A percentile compares a stretch with the other conserved stretches of the same genome.
phyloP scores from a whole-genome alignment of 2,329 filamentous ascomycete genomes.

The Aspergillus neotritici region DNA sequence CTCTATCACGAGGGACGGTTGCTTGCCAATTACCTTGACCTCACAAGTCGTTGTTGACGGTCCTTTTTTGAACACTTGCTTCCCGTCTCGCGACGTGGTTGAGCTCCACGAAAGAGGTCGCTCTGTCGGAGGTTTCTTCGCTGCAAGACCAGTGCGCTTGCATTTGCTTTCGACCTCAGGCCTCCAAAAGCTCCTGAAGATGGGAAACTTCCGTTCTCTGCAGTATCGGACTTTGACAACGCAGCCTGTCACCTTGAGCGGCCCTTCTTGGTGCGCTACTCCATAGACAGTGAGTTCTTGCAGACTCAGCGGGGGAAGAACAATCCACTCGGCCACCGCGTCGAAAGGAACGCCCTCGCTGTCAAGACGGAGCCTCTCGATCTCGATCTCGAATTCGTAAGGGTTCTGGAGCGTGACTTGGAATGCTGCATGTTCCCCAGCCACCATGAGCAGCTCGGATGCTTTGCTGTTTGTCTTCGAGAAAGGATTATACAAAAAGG shows the following conservation, averaged over 20 bases:
- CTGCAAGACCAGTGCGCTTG: conserved; percentile 65
- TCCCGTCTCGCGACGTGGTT: conserved; percentile 33
- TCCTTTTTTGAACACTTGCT: conserved; percentile 28
- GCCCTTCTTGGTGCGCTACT: conserved; percentile 60
- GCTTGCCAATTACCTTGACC: conserved; percentile 70
- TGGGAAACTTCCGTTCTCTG: conserved; percentile 73
- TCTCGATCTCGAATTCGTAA: conserved; percentile 85
- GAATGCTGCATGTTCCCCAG: conserved; percentile 72
- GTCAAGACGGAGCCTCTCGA: conserved; percentile 73
- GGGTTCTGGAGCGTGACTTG: conserved; percentile 85
- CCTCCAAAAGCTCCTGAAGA: conserved; percentile 72
- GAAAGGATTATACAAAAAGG: conserved; percentile 95
- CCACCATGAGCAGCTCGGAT: conserved; percentile 66
- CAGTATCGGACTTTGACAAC: conserved; percentile 75
- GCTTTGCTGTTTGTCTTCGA: conserved; percentile 57
- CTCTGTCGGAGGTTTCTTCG: conserved; percentile 49
- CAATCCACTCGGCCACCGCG: conserved; percentile 57
- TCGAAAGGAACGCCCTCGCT: conserved; percentile 68
- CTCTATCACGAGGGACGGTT: conserved; percentile 71
- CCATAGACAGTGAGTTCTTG: conserved; percentile 71
- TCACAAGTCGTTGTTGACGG: conserved; percentile 37
- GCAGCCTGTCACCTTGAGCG: conserved; percentile 70
- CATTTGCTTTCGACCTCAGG: conserved; percentile 65
- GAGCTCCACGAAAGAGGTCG: conserved; percentile 42
- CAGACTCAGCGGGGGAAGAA: conserved; percentile 75